Evolutionary conservation across 2,329 filamentous ascomycete genomes (phyloP).

Genomic region (Sporothrix euskadiensis): DNA sequence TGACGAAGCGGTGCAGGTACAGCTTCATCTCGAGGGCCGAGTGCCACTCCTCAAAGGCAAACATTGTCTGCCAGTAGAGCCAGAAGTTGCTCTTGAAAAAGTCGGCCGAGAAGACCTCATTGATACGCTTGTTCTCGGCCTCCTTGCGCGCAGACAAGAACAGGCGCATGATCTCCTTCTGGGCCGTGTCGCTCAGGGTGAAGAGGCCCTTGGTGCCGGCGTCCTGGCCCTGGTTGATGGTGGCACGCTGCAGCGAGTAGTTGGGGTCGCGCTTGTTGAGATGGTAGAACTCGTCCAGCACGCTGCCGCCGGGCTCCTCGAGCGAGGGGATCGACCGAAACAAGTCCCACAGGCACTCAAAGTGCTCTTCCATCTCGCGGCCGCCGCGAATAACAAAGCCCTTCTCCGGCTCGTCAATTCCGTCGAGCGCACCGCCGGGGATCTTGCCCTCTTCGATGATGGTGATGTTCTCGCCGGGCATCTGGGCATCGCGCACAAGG

Average conservation of each 20-base stretch:
- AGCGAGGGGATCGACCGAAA: slow-evolving; percentile 39
- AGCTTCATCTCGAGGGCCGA: slow-evolving; percentile 42
- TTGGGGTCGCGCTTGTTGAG: slow-evolving; percentile 37
- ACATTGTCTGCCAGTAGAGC: slow-evolving; percentile 43
- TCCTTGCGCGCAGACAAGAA: slow-evolving; percentile 38
- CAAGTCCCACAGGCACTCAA: slow-evolving; percentile 39
- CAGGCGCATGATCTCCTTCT: slow-evolving; percentile 39
- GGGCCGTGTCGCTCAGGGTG: slow-evolving; percentile 37
- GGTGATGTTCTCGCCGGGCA: slow-evolving; percentile 40
- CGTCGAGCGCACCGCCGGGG: slow-evolving; percentile 39
- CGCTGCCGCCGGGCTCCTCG: slow-evolving; percentile 36
- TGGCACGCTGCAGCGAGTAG: slow-evolving; percentile 37
- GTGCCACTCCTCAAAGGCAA: slow-evolving; percentile 43
- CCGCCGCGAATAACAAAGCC: slow-evolving; percentile 43
- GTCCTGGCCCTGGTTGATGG: slow-evolving; percentile 37
- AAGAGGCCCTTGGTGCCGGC: slow-evolving; percentile 36
- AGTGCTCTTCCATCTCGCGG: slow-evolving; percentile 41
- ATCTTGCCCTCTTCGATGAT: slow-evolving; percentile 39
- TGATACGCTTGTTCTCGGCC: slow-evolving; percentile 38
- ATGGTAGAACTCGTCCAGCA: slow-evolving; percentile 40
- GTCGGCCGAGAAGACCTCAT: slow-evolving; percentile 36
- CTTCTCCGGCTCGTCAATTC: slow-evolving; percentile 37
- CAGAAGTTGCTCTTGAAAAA: slow-evolving; percentile 44
- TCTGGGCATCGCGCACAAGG: slow-evolving; percentile 40
- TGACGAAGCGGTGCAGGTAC: slow-evolving; percentile 41